phyloP scores from a whole-genome alignment of 2,329 filamentous ascomycete genomes.

The Fusarium metavorans region DNA sequence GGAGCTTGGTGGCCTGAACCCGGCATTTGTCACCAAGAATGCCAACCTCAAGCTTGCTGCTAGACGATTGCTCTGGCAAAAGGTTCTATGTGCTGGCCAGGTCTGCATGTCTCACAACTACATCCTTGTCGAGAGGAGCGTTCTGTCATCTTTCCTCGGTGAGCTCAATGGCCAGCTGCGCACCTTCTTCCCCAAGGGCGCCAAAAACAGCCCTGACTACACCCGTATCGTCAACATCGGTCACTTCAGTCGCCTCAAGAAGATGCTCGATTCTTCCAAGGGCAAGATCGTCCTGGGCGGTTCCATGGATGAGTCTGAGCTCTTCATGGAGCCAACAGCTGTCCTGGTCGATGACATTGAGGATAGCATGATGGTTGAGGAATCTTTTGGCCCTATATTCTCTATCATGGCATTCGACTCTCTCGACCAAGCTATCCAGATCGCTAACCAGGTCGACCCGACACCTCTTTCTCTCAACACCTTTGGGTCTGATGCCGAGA shows the following conservation, averaged over 20 bases:
- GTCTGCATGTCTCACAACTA: constrained; percentile 96
- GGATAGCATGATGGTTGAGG: constrained; percentile 84
- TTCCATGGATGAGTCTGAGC: constrained; percentile 80
- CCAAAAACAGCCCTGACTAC: constrained; percentile 82
- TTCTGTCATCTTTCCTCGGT: constrained; percentile 78
- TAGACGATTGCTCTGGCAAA: constrained; percentile 87
- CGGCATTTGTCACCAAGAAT: constrained; percentile 88
- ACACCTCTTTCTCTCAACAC: constrained; percentile 88
- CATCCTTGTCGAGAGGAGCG: constrained; percentile 81
- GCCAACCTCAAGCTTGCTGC: constrained; percentile 85
- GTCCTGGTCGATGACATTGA: constrained; percentile 78
- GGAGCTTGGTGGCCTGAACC: constrained; percentile 92
- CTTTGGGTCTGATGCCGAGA: constrained; percentile 86
- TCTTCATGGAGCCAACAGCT: constrained; percentile 93
- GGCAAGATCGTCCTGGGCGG: constrained; percentile 92
- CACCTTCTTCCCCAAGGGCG: constrained; percentile 87
- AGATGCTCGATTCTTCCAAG: constrained; percentile 85
- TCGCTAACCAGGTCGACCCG: constrained; percentile 83
- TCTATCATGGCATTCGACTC: constrained; percentile 82
- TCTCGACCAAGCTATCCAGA: constrained; percentile 86
- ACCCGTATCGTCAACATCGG: constrained; percentile 82
- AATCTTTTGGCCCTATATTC: constrained; percentile 94
- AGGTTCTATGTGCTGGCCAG: constrained; percentile 88
- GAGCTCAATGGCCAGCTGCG: constrained; percentile 78
- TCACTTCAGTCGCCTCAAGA: constrained; percentile 86